Conservation (phyloP, 805 yeast genomes). For the Pichia kluyveri region DNA sequence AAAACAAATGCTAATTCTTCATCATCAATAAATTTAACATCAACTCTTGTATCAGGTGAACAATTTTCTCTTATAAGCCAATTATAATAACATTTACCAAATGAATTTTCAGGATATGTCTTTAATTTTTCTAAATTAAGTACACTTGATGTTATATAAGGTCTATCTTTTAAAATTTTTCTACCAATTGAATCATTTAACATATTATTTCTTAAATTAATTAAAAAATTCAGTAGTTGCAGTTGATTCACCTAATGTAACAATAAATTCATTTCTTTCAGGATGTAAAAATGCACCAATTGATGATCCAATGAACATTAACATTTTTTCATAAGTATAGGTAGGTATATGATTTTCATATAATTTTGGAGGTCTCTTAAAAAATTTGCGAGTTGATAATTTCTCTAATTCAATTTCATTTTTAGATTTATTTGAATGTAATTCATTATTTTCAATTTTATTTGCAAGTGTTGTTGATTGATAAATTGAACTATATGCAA, state of each 20-base stretch:
- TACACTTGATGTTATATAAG: constrained; percentile 69
- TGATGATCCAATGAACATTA: constrained; percentile 66
- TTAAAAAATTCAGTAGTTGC: constrained; percentile 64
- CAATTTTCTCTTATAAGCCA: constrained; percentile 87
- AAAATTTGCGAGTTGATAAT: constrained; percentile 5
- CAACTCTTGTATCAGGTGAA: constrained; percentile 86
- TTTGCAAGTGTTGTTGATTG: constrained; percentile 49
- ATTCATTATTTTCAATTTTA: constrained; percentile 44
- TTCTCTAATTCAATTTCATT: constrained; percentile 21
- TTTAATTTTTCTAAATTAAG: constrained; percentile 55
- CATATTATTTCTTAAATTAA: constrained; percentile 61
- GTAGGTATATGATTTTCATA: constrained; percentile 80
- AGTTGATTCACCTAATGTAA: constrained; percentile 84
- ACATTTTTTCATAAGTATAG: constrained; percentile 46
- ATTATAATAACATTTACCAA: constrained; percentile 70
- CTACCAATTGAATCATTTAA: constrained; percentile 69
- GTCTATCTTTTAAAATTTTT: constrained; percentile 65
- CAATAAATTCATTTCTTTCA: constrained; percentile 64
- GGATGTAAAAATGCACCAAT: constrained; percentile 72
- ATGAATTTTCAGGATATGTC: constrained; percentile 52
- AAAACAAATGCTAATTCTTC: constrained; percentile 88
- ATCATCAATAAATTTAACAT: constrained; percentile 80
- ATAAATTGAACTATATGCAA: constrained; percentile 16
- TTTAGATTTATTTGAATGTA: constrained; percentile 28
- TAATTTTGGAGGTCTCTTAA: constrained; percentile 33